Percentiles rank a stretch among this genome's conserved stretches.
Evolutionary conservation across 1,139 yeast species (phyloP).

Genomic region (Saccharomycopsis phalli): DNA sequence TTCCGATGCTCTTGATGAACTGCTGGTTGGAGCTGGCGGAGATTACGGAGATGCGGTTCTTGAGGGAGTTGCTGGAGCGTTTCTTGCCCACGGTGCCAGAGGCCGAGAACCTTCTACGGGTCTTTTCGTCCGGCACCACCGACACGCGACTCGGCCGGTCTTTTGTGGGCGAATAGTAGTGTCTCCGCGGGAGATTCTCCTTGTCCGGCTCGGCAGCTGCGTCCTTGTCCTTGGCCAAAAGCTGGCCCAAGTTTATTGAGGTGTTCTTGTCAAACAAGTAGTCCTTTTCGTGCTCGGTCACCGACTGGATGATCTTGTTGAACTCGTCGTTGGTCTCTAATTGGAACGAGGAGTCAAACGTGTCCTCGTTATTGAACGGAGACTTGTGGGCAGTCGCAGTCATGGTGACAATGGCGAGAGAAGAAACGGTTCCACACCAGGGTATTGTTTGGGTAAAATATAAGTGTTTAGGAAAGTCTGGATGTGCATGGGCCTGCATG

Average conservation of each 20-base stretch:
- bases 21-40: neutral
- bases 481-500: too few species aligned
- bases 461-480: too few species aligned
- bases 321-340: slow-evolving; percentile 19
- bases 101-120: slow-evolving; percentile 7
- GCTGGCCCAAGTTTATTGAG: slow-evolving; percentile 11
- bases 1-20: neutral
- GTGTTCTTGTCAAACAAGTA: slow-evolving; percentile 1
- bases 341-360: slow-evolving; percentile 17
- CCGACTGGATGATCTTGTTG: slow-evolving; percentile 17
- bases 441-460: too few species aligned
- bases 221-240: slow-evolving; percentile 5
- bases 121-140: neutral
- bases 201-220: neutral
- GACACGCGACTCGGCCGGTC: slow-evolving; percentile 8
- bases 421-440: too few species aligned
- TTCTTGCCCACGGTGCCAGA: slow-evolving; percentile 9
- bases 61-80: slow-evolving; percentile 8
- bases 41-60: neutral
- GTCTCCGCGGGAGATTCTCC: neutral
- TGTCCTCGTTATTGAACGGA: slow-evolving; percentile 17
- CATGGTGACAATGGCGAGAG: too few species aligned
- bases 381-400: slow-evolving; percentile 6
- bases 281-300: slow-evolving; percentile 9
- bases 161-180: neutral